Conservation (phyloP, 306 rosid species). For the Argentina anserina region DNA sequence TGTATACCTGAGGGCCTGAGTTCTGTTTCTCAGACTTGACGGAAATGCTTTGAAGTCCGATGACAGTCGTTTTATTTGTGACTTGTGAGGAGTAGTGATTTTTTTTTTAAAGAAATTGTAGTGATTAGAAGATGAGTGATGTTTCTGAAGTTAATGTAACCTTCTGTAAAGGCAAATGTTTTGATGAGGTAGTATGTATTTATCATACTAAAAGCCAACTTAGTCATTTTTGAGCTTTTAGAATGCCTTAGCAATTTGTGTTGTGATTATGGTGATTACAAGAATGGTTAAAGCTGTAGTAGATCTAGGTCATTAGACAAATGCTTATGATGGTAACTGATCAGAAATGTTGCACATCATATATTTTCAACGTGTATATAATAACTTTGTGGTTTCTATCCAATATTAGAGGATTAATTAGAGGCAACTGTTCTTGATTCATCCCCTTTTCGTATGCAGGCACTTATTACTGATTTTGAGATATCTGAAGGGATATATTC, state of each 20-base stretch:
- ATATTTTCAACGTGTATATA: background rate
- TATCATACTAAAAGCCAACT: background rate
- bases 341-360: background rate
- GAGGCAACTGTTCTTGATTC: background rate
- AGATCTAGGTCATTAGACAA: background rate
- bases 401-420: background rate
- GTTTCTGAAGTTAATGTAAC: background rate
- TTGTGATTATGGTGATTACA: background rate
- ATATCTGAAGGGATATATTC: slow-evolving; percentile 81
- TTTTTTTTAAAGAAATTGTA: no score
- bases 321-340: background rate
- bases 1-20: background rate
- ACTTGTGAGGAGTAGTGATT: no score
- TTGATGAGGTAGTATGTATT: background rate
- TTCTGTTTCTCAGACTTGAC: background rate
- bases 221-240: background rate
- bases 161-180: background rate
- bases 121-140: background rate
- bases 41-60: background rate
- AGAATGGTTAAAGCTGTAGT: background rate
- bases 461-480: slow-evolving; percentile 80
- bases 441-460: slow-evolving; percentile 40
- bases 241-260: background rate
- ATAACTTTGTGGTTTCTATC: background rate
- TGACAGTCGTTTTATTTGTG: background rate